Evolutionary conservation across 495 filamentous ascomycete species (phyloP).

Genomic region (Sphaerosporella brunnea): DNA sequence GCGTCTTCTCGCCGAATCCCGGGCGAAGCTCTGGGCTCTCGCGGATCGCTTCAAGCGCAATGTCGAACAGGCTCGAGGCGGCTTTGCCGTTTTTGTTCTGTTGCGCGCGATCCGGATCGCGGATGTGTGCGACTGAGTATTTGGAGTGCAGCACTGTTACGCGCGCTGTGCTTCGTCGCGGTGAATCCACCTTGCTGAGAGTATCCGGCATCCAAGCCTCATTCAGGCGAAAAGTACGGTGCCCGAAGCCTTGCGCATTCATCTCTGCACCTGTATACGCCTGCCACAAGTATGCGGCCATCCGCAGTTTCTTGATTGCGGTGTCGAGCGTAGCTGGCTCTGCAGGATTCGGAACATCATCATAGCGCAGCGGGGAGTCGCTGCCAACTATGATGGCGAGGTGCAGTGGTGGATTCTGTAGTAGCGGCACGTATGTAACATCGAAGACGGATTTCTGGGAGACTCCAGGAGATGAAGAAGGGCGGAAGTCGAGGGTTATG

Average conservation of each 20-base stretch:
- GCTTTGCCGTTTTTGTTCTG: constrained; percentile 50
- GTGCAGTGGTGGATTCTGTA: constrained; percentile 59
- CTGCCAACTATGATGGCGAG: constrained; percentile 68
- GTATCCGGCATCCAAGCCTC: constrained; percentile 81
- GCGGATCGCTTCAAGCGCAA: constrained; percentile 57
- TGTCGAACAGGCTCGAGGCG: constrained; percentile 52
- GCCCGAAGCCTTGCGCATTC: constrained; percentile 67
- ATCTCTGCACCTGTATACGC: constrained; percentile 91
- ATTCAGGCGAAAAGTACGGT: constrained; percentile 72
- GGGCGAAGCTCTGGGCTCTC: constrained; percentile 47
- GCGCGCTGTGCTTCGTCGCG: constrained; percentile 59
- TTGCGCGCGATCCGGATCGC: constrained; percentile 62
- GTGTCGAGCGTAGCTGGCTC: constrained; percentile 36
- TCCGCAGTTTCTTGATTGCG: constrained; percentile 71
- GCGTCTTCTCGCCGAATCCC: constrained; percentile 56
- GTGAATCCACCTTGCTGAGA: constrained; percentile 38
- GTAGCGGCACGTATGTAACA: constrained; percentile 67
- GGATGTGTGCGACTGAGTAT: constrained; percentile 71
- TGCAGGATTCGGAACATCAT: constrained; percentile 64
- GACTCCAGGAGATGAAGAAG: constrained; percentile 54
- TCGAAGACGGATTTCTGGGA: constrained; percentile 47
- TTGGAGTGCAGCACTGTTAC: constrained; percentile 63
- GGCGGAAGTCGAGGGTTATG: constrained; percentile 68
- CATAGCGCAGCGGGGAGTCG: constrained; percentile 74
- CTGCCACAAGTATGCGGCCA: constrained; percentile 89